A percentile compares a stretch with the other conserved stretches of the same genome.
These are phyloP conservation scores for Syzygium oleosum DNA, from an alignment of 345 rosid species.

Conservation along the genomic window DNA sequence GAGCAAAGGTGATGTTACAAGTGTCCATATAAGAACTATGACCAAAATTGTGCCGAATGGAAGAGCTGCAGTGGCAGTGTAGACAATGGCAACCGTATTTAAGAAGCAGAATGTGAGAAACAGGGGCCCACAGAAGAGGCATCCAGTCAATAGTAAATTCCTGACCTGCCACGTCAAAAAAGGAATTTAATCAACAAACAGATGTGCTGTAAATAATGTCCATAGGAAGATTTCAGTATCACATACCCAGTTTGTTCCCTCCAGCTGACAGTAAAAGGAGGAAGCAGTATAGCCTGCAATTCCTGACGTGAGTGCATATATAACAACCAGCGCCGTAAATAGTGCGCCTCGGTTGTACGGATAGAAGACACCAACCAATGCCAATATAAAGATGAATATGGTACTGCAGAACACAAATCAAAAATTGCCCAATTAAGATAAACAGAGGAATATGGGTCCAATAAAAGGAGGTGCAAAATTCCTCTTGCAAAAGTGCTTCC, in stretches of 20 bases:
- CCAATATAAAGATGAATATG: conserved; percentile 29
- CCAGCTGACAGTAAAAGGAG: conserved; percentile 38
- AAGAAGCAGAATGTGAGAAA: conserved; percentile 40
- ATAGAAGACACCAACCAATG: conserved; percentile 42
- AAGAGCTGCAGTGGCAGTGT: conserved; percentile 40
- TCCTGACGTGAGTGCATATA: conserved; percentile 46
- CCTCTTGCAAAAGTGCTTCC: not conserved
- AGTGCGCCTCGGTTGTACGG: conserved; percentile 45
- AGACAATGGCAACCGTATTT: conserved; percentile 37
- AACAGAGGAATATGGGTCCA: not conserved
- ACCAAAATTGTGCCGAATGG: conserved; percentile 42
- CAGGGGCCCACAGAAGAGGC: conserved; percentile 42
- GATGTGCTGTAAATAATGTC: not conserved
- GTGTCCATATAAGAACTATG: conserved; percentile 35
- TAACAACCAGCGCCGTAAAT: conserved; percentile 38
- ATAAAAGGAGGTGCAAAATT: not conserved
- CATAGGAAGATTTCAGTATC: not conserved
- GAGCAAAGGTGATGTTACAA: conserved; percentile 36
- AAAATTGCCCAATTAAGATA: not conserved
- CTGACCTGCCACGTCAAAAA: conserved; percentile 25
- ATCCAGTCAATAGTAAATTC: conserved; percentile 30
- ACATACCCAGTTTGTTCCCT: conserved; percentile 44
- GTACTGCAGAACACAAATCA: conserved; percentile 19
- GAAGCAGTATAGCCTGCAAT: conserved; percentile 43
- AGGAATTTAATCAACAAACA: not conserved